These are phyloP conservation scores for Pulveroboletus sp. DNA, from an alignment of 768 basidiomycete species.

Conservation along the genomic window DNA sequence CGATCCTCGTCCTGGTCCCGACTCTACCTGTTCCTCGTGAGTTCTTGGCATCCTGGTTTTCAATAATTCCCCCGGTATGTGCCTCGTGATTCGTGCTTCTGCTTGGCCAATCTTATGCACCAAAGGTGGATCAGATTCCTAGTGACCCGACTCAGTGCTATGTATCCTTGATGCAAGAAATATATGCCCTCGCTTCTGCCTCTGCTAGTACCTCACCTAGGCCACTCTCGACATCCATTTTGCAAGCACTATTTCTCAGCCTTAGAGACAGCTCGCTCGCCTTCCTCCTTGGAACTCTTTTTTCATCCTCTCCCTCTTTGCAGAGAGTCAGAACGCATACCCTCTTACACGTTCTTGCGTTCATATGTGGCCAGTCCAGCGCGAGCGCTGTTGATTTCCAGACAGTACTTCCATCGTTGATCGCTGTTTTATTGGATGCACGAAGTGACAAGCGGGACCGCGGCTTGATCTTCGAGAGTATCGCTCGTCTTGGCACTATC, in stretches of 20 bases:
- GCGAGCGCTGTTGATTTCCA: conserved; percentile 70
- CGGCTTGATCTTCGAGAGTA: conserved; percentile 46
- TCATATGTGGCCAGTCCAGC: conserved; percentile 67
- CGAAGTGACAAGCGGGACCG: conserved; percentile 28
- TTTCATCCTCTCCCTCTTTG: conserved; percentile 35
- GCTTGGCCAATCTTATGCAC: conserved; percentile 1
- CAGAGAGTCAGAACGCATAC: conserved; percentile 47
- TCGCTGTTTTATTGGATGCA: conserved; percentile 47
- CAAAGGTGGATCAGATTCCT: conserved; percentile 13
- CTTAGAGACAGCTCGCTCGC: conserved; percentile 67
- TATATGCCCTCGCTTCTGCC: conserved; percentile 66
- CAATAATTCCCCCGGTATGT: conserved; percentile 33
- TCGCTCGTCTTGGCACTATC: conserved; percentile 43
- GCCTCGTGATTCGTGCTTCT: not conserved
- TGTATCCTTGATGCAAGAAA: conserved; percentile 51
- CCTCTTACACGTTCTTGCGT: conserved; percentile 72
- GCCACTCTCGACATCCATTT: conserved; percentile 48
- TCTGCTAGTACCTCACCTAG: conserved; percentile 40
- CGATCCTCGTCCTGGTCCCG: conserved; percentile 48
- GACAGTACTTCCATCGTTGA: conserved; percentile 63
- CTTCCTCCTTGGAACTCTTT: conserved; percentile 74
- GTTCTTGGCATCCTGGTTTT: conserved; percentile 44
- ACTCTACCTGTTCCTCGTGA: conserved; percentile 43
- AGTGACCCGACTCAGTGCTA: conserved; percentile 37
- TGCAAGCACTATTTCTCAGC: conserved; percentile 61